Base-by-base conservation (phyloP, 495 filamentous ascomycete genomes). In the Parmelia sp. region DNA sequence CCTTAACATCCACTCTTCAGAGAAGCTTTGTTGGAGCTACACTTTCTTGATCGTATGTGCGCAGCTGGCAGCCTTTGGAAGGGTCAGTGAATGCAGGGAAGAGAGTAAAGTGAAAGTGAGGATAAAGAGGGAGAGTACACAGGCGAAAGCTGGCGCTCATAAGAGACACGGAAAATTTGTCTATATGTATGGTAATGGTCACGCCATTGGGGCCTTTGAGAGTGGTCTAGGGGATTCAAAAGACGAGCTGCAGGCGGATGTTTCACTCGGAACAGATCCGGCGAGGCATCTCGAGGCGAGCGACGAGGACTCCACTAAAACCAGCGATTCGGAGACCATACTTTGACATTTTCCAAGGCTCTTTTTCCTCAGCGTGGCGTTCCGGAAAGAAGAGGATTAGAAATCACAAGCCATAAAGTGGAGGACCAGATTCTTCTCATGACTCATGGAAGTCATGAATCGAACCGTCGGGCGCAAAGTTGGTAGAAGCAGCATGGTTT, bases 1-100 rank as follows among this genome's bases (percentile, higher is more conserved):
- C 57, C 61, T 76, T 31, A 71, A 78, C 59, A 66, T 76, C 42
- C 75, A 77, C 55, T 67, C 68, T n/a, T 69, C 71, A 57, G 73
- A 76, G 17, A 57, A 65, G 19, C 47, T 77, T 7, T 78, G 75
- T 61, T 76, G 72, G 74, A 70, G 69, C 56, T 78, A 76, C 39
- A 76, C 75, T 4, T 62, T 64, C 25, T 47, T 71, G 23, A 71
- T 71, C 61, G 63, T 71, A 25, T 70, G 65, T 47, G 70, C 70
- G 21, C 68, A 71, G 37, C 51, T 71, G 35, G 31, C 65, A 49
- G 70, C 70, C 0, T 71, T 69, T 57, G 70, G 57, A 31, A 67
- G 58, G 14, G 68, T 70, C 35, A 68, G 53, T 60, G 57, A 33
- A 44, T 35, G 59, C 27, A 70, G 68, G 36, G 65, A 66, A 57